phyloP scores from a whole-genome alignment of 495 filamentous ascomycete genomes.

The Aspergillus homomorphus region DNA sequence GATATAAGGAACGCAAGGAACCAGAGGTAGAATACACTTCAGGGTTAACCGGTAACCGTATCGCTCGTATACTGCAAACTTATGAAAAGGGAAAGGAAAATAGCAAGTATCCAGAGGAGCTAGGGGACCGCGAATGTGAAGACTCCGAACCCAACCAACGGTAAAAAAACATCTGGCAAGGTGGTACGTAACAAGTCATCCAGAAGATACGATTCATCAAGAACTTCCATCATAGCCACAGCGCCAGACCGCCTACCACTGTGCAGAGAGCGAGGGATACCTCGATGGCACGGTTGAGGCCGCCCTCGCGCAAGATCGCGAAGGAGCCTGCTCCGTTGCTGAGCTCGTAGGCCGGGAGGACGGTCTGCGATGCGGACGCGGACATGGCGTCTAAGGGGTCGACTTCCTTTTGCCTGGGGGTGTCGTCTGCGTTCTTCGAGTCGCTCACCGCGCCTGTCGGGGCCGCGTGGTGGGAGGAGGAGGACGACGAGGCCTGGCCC shows the following conservation, averaged over 20 bases:
- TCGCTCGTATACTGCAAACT: too few species aligned
- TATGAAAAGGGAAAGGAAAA: too few species aligned
- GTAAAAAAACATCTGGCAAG: not conserved
- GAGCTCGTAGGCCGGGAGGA: not conserved
- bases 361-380: not conserved
- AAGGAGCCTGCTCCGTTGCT: conserved; percentile 4
- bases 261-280: conserved; percentile 5
- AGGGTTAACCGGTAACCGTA: not conserved
- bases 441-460: not conserved
- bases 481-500: conserved; percentile 41
- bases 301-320: not conserved
- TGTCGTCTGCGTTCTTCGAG: not conserved
- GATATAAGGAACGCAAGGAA: too few species aligned
- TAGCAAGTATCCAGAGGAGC: not conserved
- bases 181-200: not conserved
- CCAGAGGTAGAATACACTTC: not conserved
- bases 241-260: conserved; percentile 10
- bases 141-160: too few species aligned
- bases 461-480: conserved; percentile 2
- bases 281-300: not conserved
- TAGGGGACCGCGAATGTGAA: too few species aligned
- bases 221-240: conserved; percentile 20
- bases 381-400: not conserved
- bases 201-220: too few species aligned
- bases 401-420: not conserved